Evolutionary conservation across 495 filamentous ascomycete genomes (phyloP).

Genomic region (Hypoxylon lienhwacheense): DNA sequence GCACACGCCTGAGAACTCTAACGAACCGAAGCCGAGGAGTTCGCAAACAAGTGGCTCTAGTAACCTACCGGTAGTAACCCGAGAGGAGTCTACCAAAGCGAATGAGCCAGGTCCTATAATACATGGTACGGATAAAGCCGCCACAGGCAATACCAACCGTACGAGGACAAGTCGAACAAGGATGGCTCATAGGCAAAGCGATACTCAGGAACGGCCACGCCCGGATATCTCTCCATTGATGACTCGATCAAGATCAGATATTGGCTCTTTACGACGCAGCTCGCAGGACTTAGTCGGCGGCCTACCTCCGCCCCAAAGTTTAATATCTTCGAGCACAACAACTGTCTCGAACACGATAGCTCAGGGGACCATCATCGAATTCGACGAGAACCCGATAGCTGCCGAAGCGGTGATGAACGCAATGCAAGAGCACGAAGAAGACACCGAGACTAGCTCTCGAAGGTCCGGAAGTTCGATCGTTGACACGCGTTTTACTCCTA

Average conservation of each 20-base stretch:
- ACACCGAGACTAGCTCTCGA: conserved; percentile 29
- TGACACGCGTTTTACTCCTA: conserved; percentile 43
- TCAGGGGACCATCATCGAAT: conserved; percentile 41
- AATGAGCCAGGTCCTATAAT: conserved; percentile 12
- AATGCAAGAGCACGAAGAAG: conserved; percentile 31
- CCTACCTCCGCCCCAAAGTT: conserved; percentile 25
- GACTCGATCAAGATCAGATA: conserved; percentile 39
- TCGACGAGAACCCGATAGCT: conserved; percentile 39
- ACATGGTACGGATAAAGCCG: conserved; percentile 1
- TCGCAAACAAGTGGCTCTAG: conserved; percentile 7
- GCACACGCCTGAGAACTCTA: conserved; percentile 9
- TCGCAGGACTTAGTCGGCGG: conserved; percentile 32
- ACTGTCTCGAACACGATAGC: conserved; percentile 39
- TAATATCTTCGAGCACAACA: conserved; percentile 40
- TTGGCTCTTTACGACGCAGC: conserved; percentile 22
- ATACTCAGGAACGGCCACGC: conserved; percentile 27
- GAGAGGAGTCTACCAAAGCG: neutral
- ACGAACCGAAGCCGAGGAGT: conserved; percentile 14
- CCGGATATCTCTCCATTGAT: conserved; percentile 29
- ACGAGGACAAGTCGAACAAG: conserved; percentile 16
- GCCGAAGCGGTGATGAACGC: conserved; percentile 22
- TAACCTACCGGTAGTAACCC: neutral
- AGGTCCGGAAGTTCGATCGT: conserved; percentile 35
- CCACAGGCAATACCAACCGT: conserved; percentile 2
- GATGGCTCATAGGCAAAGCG: conserved; percentile 20